Conservation (phyloP, 768 basidiomycete genomes). For the Pleurotus sapidus region DNA sequence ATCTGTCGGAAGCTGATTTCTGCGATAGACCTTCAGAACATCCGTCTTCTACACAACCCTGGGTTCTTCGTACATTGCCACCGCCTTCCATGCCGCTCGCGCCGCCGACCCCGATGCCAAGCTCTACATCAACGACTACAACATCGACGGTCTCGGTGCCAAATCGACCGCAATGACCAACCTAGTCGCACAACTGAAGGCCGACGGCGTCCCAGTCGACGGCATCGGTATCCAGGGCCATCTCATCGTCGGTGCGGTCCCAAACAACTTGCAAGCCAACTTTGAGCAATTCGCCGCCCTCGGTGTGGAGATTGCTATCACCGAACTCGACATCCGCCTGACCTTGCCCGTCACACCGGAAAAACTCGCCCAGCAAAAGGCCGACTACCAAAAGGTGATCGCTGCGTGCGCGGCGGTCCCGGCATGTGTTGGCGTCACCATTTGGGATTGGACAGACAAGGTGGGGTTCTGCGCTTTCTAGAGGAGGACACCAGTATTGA, state of each 20-base stretch:
- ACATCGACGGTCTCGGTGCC: conserved; percentile 40
- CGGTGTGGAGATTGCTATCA: conserved; percentile 66
- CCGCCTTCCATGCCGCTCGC: conserved; percentile 51
- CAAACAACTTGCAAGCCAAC: conserved; percentile 42
- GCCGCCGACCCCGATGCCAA: conserved; percentile 53
- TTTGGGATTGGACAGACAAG: conserved; percentile 47
- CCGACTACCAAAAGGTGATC: conserved; percentile 56
- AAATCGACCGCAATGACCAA: conserved; percentile 56
- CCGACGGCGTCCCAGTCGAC: conserved; percentile 49
- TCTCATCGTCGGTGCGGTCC: conserved; percentile 56
- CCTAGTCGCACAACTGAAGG: conserved; percentile 46
- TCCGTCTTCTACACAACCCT: conserved; percentile 52
- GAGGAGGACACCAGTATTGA: not conserved
- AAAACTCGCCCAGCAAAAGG: conserved; percentile 49
- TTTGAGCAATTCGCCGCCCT: conserved; percentile 52
- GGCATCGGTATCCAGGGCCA: conserved; percentile 63
- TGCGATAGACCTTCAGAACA: conserved; percentile 37
- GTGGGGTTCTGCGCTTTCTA: conserved; percentile 10
- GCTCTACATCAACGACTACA: conserved; percentile 36
- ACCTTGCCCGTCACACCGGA: conserved; percentile 47
- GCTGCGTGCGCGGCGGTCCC: conserved; percentile 46
- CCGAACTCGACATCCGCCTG: conserved; percentile 67
- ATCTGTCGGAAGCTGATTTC: not conserved
- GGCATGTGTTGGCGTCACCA: conserved; percentile 41
- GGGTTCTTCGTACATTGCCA: conserved; percentile 44